These are phyloP conservation scores for Hypoxylon fragiforme DNA, from an alignment of 495 filamentous ascomycete species.

Conservation along the genomic window DNA sequence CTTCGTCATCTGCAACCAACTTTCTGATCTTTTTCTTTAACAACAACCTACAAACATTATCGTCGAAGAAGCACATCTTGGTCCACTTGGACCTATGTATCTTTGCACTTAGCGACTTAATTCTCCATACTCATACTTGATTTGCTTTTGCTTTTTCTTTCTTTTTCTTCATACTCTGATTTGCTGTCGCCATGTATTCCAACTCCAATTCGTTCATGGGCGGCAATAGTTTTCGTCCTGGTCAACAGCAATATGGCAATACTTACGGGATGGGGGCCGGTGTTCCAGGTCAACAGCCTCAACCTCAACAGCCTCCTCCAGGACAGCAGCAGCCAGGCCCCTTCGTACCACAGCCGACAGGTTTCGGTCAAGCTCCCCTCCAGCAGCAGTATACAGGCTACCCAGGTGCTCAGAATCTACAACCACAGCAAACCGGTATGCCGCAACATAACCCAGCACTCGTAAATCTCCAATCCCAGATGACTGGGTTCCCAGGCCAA, in stretches of 20 bases:
- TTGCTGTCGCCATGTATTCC: slow-evolving; percentile 82
- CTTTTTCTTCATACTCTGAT: too few species aligned
- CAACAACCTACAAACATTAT: slow-evolving; percentile 11
- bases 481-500: slow-evolving; percentile 57
- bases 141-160: neutral
- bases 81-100: slow-evolving; percentile 23
- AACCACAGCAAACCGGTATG: slow-evolving; percentile 50
- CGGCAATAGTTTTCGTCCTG: slow-evolving; percentile 73
- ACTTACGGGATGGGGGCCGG: slow-evolving; percentile 55
- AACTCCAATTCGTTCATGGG: slow-evolving; percentile 84
- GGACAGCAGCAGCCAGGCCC: slow-evolving; percentile 64
- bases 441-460: slow-evolving; percentile 53
- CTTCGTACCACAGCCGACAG: slow-evolving; percentile 62
- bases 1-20: slow-evolving; percentile 37
- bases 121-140: slow-evolving; percentile 8
- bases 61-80: slow-evolving; percentile 15
- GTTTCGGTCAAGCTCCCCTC: slow-evolving; percentile 60
- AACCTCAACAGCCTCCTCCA: slow-evolving; percentile 53
- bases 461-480: slow-evolving; percentile 60
- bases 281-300: slow-evolving; percentile 58
- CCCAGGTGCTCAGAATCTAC: slow-evolving; percentile 52
- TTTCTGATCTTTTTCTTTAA: slow-evolving; percentile 20
- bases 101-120: slow-evolving; percentile 10
- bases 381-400: slow-evolving; percentile 66
- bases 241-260: slow-evolving; percentile 64